A percentile compares a stretch with the other conserved stretches of the same genome.
Evolutionary conservation across 129 eudicot genomes (phyloP).

Genomic region (Flaveria robusta): DNA sequence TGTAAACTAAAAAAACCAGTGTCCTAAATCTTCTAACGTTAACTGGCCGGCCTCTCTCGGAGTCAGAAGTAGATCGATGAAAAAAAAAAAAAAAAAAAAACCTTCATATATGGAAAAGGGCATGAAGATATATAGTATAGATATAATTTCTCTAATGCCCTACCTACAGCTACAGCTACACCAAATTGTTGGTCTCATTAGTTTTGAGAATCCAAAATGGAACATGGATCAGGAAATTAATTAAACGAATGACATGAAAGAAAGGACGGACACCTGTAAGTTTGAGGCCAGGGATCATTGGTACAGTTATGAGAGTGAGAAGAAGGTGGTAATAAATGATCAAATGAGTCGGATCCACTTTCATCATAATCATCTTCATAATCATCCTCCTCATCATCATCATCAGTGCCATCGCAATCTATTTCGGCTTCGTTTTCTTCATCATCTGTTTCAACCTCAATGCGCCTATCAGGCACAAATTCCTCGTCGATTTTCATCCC

Average conservation of each 20-base stretch:
- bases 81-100: no score
- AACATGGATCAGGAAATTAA: no score
- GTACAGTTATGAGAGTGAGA: slow-evolving; percentile 13
- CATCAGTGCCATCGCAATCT: slow-evolving; percentile 31
- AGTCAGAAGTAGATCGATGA: no score
- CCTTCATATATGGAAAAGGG: no score
- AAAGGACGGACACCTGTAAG: slow-evolving; percentile 44
- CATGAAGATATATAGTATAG: no score
- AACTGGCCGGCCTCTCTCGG: no score
- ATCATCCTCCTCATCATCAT: slow-evolving; percentile 45
- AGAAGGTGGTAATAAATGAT: background rate
- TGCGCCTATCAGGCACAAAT: slow-evolving; percentile 46
- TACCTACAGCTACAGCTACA: no score
- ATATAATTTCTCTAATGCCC: no score
- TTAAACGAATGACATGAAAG: background rate
- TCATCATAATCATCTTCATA: slow-evolving; percentile 48
- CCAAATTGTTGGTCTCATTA: no score
- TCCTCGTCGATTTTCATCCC: slow-evolving; percentile 55
- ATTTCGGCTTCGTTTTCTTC: slow-evolving; percentile 61
- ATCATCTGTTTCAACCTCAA: slow-evolving; percentile 68
- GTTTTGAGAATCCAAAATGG: no score
- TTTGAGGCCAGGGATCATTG: slow-evolving; percentile 60
- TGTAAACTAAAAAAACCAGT: no score
- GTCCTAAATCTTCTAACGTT: no score
- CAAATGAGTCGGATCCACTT: slow-evolving; percentile 32